Conservation (phyloP, 495 filamentous ascomycete species). For the Trichoderma orchidacearum region DNA sequence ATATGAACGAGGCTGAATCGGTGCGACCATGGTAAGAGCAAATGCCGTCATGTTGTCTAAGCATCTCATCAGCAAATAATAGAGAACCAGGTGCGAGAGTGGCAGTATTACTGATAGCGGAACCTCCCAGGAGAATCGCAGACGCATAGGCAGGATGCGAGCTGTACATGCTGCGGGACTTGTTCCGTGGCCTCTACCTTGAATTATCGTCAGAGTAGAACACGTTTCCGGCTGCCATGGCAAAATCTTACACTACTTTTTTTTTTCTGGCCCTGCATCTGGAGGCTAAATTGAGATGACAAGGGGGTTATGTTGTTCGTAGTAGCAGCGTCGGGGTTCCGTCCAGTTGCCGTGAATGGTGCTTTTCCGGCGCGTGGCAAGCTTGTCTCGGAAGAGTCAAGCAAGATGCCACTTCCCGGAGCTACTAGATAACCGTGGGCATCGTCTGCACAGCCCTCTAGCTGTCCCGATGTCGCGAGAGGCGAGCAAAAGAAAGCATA, state of each 20-base stretch:
- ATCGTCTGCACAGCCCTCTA: not conserved
- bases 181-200: not conserved
- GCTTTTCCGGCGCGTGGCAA: not conserved
- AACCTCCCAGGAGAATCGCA: too few species aligned
- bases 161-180: not conserved
- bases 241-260: too few species aligned
- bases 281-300: not conserved
- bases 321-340: not conserved
- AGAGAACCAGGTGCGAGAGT: not conserved
- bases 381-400: not conserved
- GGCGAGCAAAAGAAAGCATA: too few species aligned
- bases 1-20: not conserved
- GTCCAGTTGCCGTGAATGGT: not conserved
- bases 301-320: not conserved
- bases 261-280: not conserved
- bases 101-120: not conserved
- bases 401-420: not conserved
- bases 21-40: not conserved
- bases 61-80: not conserved
- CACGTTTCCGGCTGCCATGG: not conserved
- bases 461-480: too few species aligned
- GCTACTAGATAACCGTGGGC: not conserved
- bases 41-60: not conserved
- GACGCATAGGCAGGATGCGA: not conserved
- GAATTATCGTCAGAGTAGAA: not conserved